These are phyloP conservation scores for Globisporangium emineosum DNA, from an alignment of 352 stramenopile species.

Conservation along the genomic window DNA sequence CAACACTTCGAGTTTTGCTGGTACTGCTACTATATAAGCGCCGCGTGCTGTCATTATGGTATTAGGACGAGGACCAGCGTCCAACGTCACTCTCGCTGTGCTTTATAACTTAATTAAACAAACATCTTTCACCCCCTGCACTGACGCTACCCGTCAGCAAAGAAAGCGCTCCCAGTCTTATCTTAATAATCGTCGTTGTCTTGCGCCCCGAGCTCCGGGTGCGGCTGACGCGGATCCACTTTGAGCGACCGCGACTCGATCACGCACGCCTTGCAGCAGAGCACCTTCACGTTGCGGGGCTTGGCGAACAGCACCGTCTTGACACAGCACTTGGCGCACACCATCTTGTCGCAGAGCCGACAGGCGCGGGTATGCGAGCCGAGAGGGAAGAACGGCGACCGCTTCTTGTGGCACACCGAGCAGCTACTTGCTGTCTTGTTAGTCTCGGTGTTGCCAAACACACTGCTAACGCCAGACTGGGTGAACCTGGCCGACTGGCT, in stretches of 20 bases:
- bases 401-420: slow-evolving; percentile 13
- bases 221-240: slow-evolving; percentile 38
- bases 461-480: not conserved
- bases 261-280: slow-evolving; percentile 55
- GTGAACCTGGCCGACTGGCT: slow-evolving; percentile 1
- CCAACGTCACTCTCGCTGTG: too few relatives aligned
- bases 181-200: not conserved
- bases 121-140: too few relatives aligned
- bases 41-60: too few relatives aligned
- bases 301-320: slow-evolving; percentile 37
- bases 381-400: slow-evolving; percentile 2
- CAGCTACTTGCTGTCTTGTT: not conserved
- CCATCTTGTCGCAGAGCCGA: slow-evolving; percentile 29
- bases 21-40: too few relatives aligned
- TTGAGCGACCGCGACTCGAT: slow-evolving; percentile 33
- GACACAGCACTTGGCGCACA: slow-evolving; percentile 55
- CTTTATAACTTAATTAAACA: too few relatives aligned
- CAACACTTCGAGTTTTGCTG: too few relatives aligned
- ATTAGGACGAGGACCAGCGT: too few relatives aligned
- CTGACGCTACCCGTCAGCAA: too few relatives aligned
- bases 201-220: slow-evolving; percentile 19
- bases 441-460: slow-evolving; percentile 5
- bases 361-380: slow-evolving; percentile 28
- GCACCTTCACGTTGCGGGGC: slow-evolving; percentile 27
- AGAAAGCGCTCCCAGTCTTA: too few relatives aligned